Percentiles rank a stretch among this genome's conserved stretches.
Evolutionary conservation across 345 rosid species (phyloP).

Genomic region (Balakata baccata): DNA sequence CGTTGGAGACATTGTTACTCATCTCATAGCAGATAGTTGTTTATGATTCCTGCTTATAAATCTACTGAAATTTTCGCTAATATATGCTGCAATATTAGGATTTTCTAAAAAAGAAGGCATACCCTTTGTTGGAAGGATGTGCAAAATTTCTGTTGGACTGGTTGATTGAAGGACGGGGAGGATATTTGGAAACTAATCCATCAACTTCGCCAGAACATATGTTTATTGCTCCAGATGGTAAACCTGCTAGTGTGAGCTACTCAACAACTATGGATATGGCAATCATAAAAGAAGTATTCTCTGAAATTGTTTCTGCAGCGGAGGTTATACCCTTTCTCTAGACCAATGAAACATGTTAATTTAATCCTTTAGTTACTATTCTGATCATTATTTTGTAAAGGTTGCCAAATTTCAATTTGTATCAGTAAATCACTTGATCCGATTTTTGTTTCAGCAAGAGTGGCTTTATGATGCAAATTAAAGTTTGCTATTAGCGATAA

Average conservation of each 20-base stretch:
- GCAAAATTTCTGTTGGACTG: conserved; percentile 72
- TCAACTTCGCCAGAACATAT: conserved; percentile 95
- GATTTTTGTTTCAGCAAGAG: neutral
- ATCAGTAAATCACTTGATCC: neutral
- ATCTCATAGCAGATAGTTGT: neutral
- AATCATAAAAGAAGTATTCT: conserved; percentile 72
- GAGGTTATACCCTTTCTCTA: conserved; percentile 47
- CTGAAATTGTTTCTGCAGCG: conserved; percentile 64
- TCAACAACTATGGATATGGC: conserved; percentile 95
- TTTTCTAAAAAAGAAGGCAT: conserved; percentile 68
- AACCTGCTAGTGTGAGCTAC: conserved; percentile 81
- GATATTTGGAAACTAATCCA: conserved; percentile 83
- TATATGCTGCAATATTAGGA: conserved; percentile 42
- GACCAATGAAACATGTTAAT: neutral
- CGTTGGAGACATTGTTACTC: neutral
- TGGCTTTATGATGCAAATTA: neutral
- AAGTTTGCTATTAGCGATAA: no score
- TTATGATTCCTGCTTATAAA: neutral
- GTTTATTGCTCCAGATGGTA: conserved; percentile 76
- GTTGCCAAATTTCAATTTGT: neutral
- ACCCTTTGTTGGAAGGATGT: conserved; percentile 88
- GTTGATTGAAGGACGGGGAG: conserved; percentile 75
- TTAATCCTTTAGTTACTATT: neutral
- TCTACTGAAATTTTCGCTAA: neutral
- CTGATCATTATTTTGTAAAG: neutral